Evolutionary conservation across 2,329 filamentous ascomycete species (phyloP).

Genomic region (Xylariaceae sp.): DNA sequence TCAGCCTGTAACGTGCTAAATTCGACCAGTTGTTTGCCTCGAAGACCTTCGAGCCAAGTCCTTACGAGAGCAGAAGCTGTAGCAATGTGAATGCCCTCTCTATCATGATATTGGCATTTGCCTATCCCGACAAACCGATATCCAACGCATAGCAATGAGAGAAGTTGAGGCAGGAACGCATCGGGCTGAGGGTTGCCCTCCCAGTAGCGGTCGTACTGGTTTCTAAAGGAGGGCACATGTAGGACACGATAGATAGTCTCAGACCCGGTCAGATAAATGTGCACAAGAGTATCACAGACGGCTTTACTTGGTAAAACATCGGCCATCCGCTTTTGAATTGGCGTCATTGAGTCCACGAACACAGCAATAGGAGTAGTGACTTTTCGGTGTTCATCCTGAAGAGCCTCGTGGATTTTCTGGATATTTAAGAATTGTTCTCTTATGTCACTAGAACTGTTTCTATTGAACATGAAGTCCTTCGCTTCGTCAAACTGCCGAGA

Average conservation of each 20-base stretch:
- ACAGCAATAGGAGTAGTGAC: conserved; percentile 55
- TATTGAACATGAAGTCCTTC: conserved; percentile 52
- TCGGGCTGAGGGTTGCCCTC: conserved; percentile 49
- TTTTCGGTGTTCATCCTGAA: conserved; percentile 52
- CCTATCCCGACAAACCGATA: conserved; percentile 56
- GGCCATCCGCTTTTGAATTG: conserved; percentile 59
- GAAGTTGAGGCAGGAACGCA: conserved; percentile 57
- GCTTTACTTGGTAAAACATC: conserved; percentile 56
- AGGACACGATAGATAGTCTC: conserved; percentile 58
- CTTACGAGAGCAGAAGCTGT: conserved; percentile 59
- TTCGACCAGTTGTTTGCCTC: conserved; percentile 56
- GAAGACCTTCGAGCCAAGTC: conserved; percentile 55
- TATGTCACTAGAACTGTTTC: conserved; percentile 44
- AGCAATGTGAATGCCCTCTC: conserved; percentile 60
- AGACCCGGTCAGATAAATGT: conserved; percentile 52
- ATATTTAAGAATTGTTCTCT: conserved; percentile 49
- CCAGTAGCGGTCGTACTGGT: conserved; percentile 57
- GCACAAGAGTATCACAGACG: conserved; percentile 55
- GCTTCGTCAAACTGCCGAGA: conserved; percentile 54
- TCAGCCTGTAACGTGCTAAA: conserved; percentile 58
- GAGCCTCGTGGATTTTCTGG: conserved; percentile 49
- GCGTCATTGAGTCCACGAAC: conserved; percentile 62
- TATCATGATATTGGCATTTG: conserved; percentile 53
- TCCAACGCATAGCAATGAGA: conserved; percentile 56
- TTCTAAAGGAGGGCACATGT: conserved; percentile 54